Base-by-base conservation (phyloP, 1,284 basidiomycete species). In the Fomitopsis schrenkii region DNA sequence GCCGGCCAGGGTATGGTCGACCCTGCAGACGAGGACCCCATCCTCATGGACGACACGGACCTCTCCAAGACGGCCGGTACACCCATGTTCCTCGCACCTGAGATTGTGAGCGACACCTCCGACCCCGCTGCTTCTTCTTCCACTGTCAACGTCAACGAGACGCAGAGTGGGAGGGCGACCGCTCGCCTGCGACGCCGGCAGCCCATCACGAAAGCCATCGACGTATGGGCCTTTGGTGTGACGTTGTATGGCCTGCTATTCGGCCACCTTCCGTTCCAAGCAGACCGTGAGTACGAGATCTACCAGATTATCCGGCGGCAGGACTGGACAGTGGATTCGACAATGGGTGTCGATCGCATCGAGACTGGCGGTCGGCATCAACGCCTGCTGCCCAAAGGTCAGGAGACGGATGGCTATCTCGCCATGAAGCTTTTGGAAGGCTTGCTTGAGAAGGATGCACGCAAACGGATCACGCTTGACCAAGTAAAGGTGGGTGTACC, bases 181-280 rank as follows among this genome's bases (percentile, higher is more conserved):
- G 28, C 28, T 10, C 28, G 26, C 67, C 70, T 54, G 71, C 64
- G 59, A 69, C 68, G 19, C 60, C 72, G 71, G 58, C 82, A 88
- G 26, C 88, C 87, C 2, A 92, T 99, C 65, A 97, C 95, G 41
- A 95, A 97, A 72, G 91, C 95, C 5, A 97, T 99, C 72, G 97
- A 99, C 71, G 86, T 99, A n/a, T 99, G 97, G 97, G 96, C 97
- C 0, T 83, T 99, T 8, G 97, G 97, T n/a, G 92, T 98, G 40
- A 99, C 97, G 1, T 80, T 98, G 14, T 99, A 95, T 77, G 97
- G 95, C 71, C 83, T 99, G 50, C 82, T 98, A 1, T 98, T 98
- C 68, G 97, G 95, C 28, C 79, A 78, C 59, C 83, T 88, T 7
- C 94, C 94, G 0, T 95, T 71, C 83, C 84, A 55, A 80, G 88